Evolutionary conservation across 129 eudicot species (phyloP).

Genomic region (Deinandra increscens): DNA sequence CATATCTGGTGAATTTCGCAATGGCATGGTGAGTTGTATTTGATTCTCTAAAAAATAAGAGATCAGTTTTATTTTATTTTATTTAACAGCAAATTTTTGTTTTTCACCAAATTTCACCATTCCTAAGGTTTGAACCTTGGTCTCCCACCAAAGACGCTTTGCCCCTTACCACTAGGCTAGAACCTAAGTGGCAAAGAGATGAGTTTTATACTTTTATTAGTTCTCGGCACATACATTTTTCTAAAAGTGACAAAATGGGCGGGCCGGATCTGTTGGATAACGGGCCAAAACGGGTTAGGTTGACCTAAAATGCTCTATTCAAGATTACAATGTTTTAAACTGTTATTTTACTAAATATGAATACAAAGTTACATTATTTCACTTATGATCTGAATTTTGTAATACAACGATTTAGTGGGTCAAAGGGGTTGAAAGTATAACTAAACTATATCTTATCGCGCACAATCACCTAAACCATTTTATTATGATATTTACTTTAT

Average conservation of each 20-base stretch:
- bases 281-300: background rate
- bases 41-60: background rate
- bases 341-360: background rate
- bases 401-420: background rate
- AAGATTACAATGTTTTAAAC: background rate
- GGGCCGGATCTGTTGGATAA: background rate
- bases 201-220: too few species aligned
- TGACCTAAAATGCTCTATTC: background rate
- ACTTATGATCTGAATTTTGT: background rate
- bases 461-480: background rate
- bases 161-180: too few species aligned
- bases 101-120: too few species aligned
- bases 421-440: background rate
- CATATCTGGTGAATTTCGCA: conserved; percentile 74
- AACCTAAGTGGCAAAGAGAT: too few species aligned
- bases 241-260: background rate
- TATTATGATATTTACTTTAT: background rate
- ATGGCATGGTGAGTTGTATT: conserved; percentile 76
- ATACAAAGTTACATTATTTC: too few species aligned
- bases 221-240: background rate
- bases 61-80: too few species aligned
- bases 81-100: too few species aligned
- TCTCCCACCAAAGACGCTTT: too few species aligned
- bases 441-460: background rate
- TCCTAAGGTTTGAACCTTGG: too few species aligned